A percentile compares a stretch with the other conserved stretches of the same genome.
These are phyloP conservation scores for Neocucurbitaria cava DNA, from an alignment of 2,329 filamentous ascomycete species.

Conservation along the genomic window DNA sequence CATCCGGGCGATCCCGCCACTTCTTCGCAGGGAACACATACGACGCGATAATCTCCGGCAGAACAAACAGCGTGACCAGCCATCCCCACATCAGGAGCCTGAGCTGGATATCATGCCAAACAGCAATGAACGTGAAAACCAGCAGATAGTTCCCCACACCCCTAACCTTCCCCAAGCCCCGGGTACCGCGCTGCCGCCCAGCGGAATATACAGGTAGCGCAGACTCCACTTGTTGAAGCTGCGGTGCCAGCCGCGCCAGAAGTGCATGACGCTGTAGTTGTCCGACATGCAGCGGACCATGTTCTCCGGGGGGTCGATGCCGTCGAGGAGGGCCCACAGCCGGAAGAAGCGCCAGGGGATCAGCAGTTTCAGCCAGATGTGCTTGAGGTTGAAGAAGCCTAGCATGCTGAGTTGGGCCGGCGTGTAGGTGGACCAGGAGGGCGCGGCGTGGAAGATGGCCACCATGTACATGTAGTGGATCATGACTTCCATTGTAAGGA, in stretches of 20 bases:
- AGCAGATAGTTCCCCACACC: conserved; percentile 78
- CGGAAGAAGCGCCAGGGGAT: conserved; percentile 99
- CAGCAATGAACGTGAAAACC: conserved; percentile 94
- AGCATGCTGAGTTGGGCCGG: conserved; percentile 88
- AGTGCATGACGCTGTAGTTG: conserved; percentile 88
- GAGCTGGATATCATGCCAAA: conserved; percentile 98
- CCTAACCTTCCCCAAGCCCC: conserved; percentile 56
- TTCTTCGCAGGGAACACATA: conserved; percentile 75
- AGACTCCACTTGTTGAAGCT: conserved; percentile 95
- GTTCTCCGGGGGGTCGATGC: conserved; percentile 94
- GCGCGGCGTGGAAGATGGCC: conserved; percentile 83
- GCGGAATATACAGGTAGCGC: conserved; percentile 90
- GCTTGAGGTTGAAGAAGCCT: conserved; percentile 93
- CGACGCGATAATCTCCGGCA: conserved; percentile 80
- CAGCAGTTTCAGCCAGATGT: conserved; percentile 97
- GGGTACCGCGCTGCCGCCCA: conserved; percentile 71
- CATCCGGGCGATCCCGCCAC: conserved; percentile 73
- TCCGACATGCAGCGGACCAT: conserved; percentile 97
- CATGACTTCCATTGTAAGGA: conserved; percentile 85
- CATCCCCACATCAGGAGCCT: conserved; percentile 94
- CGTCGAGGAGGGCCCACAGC: conserved; percentile 90
- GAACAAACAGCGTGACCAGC: conserved; percentile 91
- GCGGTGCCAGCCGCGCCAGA: conserved; percentile 97
- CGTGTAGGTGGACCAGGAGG: conserved; percentile 83
- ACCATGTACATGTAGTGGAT: conserved; percentile 93